phyloP scores from a whole-genome alignment of 2,329 filamentous ascomycete species.

The Penicillium nordicum region DNA sequence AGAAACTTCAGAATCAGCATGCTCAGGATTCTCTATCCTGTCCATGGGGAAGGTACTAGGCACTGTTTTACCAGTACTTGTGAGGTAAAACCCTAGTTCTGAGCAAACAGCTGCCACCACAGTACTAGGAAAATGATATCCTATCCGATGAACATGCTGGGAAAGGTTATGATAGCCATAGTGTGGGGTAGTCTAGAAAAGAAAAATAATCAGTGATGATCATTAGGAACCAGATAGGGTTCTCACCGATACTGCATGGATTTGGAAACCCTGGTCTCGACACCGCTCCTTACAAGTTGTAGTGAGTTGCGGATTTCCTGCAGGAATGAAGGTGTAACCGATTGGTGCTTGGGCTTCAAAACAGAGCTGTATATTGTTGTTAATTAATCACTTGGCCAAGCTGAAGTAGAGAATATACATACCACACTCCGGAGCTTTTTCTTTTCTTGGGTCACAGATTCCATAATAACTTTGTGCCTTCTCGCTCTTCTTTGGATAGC shows the following conservation, averaged over 20 bases:
- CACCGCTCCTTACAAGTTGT: conserved; percentile 59
- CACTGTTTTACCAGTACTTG: conserved; percentile 47
- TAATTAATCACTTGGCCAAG: conserved; percentile 32
- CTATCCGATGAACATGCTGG: conserved; percentile 59
- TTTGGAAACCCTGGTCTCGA: conserved; percentile 51
- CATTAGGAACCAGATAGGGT: conserved; percentile 11
- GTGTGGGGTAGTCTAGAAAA: conserved; percentile 48
- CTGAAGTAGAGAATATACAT: conserved; percentile 25
- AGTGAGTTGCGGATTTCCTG: conserved; percentile 59
- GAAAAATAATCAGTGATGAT: conserved; percentile 17
- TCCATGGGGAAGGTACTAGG: conserved; percentile 31
- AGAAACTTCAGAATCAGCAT: conserved; percentile 32
- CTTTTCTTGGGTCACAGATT: conserved; percentile 57
- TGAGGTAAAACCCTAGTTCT: conserved; percentile 46
- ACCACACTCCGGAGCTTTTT: conserved; percentile 56
- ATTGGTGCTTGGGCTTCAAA: conserved; percentile 54
- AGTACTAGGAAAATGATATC: conserved; percentile 61
- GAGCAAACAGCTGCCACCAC: conserved; percentile 57
- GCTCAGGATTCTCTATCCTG: conserved; percentile 22
- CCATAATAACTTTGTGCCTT: conserved; percentile 57
- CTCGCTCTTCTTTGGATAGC: conserved; percentile 34
- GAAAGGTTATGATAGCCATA: conserved; percentile 52
- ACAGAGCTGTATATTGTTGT: conserved; percentile 48
- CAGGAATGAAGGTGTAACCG: conserved; percentile 61
- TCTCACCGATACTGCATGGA: conserved; percentile 61